A percentile compares a stretch with the other conserved stretches of the same genome.
Evolutionary conservation across 345 rosid genomes (phyloP).

Genomic region (Eucalyptus virginea): DNA sequence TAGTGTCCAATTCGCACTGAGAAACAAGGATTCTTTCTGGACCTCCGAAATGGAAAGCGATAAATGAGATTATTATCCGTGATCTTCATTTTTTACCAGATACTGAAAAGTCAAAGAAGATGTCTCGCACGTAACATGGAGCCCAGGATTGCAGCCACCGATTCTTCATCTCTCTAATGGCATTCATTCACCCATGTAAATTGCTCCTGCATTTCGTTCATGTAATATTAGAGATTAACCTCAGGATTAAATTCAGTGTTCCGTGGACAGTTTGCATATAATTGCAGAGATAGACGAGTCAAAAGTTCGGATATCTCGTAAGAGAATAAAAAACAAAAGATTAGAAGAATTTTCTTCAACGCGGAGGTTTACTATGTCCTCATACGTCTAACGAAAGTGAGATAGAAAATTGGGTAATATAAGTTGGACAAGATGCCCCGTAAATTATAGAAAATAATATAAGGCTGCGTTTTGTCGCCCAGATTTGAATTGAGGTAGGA

Average conservation of each 20-base stretch:
- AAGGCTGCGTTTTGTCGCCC: too few relatives aligned
- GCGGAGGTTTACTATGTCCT: not conserved
- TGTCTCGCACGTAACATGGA: not conserved
- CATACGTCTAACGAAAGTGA: not conserved
- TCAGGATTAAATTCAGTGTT: not conserved
- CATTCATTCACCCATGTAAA: not conserved
- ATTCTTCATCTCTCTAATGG: not conserved
- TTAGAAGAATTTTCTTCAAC: not conserved
- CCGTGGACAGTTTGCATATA: not conserved
- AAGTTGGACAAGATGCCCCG: not conserved
- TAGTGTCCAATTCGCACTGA: not conserved
- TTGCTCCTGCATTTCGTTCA: not conserved
- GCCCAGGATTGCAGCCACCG: not conserved
- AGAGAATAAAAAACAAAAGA: not conserved
- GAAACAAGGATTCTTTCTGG: not conserved
- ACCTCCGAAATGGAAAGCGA: not conserved
- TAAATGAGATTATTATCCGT: not conserved
- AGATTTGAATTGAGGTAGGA: too few relatives aligned
- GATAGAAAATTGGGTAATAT: not conserved
- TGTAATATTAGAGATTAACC: not conserved
- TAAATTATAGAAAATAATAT: not conserved
- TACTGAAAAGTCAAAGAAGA: not conserved
- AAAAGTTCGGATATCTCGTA: not conserved
- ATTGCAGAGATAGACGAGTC: not conserved
- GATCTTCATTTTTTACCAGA: not conserved